A percentile compares a stretch with the other conserved stretches of the same genome.
phyloP scores from a whole-genome alignment of 768 basidiomycete species.

The Lepiota venenata region DNA sequence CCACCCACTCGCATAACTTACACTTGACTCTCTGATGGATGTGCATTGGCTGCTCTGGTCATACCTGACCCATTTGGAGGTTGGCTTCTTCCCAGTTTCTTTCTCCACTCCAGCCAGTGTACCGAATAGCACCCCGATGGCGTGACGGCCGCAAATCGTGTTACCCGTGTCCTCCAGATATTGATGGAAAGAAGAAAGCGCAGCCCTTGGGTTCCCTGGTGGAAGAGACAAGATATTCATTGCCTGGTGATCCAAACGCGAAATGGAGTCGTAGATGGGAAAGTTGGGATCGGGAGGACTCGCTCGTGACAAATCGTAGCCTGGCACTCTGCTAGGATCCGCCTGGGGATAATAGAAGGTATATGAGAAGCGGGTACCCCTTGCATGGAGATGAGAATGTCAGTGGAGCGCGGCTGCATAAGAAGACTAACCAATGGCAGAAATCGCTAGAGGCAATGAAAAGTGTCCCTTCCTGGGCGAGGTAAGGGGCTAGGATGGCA shows the following conservation, averaged over 20 bases:
- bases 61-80: constrained; percentile 84
- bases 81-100: constrained; percentile 28
- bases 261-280: constrained; percentile 83
- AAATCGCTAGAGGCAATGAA: constrained; percentile 95
- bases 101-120: constrained; percentile 61
- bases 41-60: constrained; percentile 85
- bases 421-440: constrained; percentile 81
- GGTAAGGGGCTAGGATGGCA: constrained; percentile 72
- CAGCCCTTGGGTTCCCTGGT: constrained; percentile 44
- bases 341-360: constrained; percentile 81
- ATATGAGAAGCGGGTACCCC: constrained; percentile 85
- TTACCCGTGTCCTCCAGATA: constrained; percentile 80
- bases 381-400: constrained; percentile 20
- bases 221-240: constrained; percentile 69
- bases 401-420: background rate
- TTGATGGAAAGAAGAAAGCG: constrained; percentile 59
- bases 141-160: constrained; percentile 96
- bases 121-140: constrained; percentile 89
- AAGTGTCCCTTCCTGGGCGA: constrained; percentile 74
- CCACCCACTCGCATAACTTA: constrained; percentile 95
- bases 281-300: constrained; percentile 38
- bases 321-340: constrained; percentile 40
- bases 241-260: constrained; percentile 81
- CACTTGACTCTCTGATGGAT: constrained; percentile 76
- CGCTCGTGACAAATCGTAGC: constrained; percentile 47